phyloP scores from a whole-genome alignment of 2,329 filamentous ascomycete genomes.

The Hymenoscyphus scutula region DNA sequence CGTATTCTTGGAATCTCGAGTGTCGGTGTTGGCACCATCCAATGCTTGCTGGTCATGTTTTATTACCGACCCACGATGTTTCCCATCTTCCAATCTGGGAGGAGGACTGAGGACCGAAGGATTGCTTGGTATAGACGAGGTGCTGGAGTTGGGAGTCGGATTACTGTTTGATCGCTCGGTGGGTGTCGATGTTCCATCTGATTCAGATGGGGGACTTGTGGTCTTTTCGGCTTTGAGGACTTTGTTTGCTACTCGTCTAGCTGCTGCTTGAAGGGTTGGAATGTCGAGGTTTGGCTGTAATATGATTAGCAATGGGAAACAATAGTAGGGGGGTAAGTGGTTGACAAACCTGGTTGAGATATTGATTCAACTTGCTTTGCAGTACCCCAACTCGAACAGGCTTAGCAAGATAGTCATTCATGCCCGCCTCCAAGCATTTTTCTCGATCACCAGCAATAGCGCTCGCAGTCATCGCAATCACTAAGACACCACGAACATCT shows the following conservation, averaged over 20 bases:
- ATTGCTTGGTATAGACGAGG: background rate
- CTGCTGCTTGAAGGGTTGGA: constrained; percentile 30
- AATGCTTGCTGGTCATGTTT: background rate
- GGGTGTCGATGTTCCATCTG: background rate
- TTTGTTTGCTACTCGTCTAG: constrained; percentile 25
- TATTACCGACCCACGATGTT: background rate
- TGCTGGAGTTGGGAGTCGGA: background rate
- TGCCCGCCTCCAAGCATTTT: constrained; percentile 91
- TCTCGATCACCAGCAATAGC: constrained; percentile 93
- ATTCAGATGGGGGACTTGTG: background rate
- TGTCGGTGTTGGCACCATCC: background rate
- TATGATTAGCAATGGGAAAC: background rate
- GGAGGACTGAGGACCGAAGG: background rate
- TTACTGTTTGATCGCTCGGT: background rate
- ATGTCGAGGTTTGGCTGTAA: constrained; percentile 24
- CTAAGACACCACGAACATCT: constrained; percentile 75
- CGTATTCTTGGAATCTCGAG: background rate
- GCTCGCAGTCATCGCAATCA: constrained; percentile 96
- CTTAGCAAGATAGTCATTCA: constrained; percentile 97
- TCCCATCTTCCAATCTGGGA: background rate
- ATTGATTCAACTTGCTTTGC: constrained; percentile 75
- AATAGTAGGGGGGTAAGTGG: background rate
- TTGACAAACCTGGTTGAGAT: constrained; percentile 44
- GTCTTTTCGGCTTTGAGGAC: constrained; percentile 21
- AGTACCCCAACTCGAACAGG: constrained; percentile 87